Base-by-base conservation (phyloP, 1,284 basidiomycete species). In the Ustilago trichophora region DNA sequence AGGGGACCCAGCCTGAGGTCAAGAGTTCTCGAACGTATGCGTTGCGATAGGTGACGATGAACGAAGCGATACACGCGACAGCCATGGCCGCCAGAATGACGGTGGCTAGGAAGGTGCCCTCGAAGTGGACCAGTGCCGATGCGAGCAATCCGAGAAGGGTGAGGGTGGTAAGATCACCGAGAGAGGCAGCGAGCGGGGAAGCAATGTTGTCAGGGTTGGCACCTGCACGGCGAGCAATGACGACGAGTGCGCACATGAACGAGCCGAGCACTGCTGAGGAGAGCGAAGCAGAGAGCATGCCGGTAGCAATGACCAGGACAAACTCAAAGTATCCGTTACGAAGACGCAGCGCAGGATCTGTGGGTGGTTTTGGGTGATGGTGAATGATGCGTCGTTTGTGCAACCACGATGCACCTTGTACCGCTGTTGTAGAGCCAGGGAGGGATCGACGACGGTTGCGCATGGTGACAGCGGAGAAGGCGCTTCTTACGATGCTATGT, bases 141-240 rank as follows among this genome's bases (percentile, higher is more conserved):
- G 75, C 73, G 36, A 83, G 57, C 8, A 83, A 56, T 8, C 80
- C 82, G 7, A 84, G 70, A 29, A 83, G 66, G 7, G 79, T 79
- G n/a, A 84, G 87, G 0, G 95, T 96, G 48, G 97, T 85, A 25
- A 98, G 85, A 78, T 98, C 95, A 9, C 95, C 94, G 0, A 98
- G 85, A 67, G 92, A 94, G 3, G 92, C 88, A 0, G 95, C 95
- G 6, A 98, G 85, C 0, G 95, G 93, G 0, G 94, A 92, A 3
- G 93, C 91, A 67, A 98, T 95, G 80, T 98, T 98, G 80, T 97
- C 93, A 50, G 94, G 95, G 82, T 98, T 90, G 34, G 90, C 86
- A 3, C 89, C 87, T 49, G 87, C 87, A 73, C 85, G 87, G 41
- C 92, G 84, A 78, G 92, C 93, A 3, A 91, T 63, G 18, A 98